phyloP scores from a whole-genome alignment of 176 grass and related monocot genomes.

The Saccharum spontaneum region DNA sequence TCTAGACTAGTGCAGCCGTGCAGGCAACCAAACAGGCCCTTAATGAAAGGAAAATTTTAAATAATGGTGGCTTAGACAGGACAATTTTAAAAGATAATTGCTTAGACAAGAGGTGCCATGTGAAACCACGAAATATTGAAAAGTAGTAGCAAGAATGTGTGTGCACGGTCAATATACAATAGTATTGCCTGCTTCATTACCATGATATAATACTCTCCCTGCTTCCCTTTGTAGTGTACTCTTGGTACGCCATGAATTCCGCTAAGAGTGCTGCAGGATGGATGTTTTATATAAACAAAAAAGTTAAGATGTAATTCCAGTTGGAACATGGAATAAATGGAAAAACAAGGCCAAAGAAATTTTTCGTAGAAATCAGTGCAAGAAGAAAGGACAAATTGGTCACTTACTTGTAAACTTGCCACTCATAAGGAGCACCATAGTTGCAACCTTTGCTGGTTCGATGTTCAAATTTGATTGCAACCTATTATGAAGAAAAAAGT shows the following conservation, averaged over 20 bases:
- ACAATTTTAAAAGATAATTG: background rate
- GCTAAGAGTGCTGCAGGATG: slow-evolving; percentile 71
- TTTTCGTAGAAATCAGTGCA: background rate
- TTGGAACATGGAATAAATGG: background rate
- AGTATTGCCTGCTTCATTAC: slow-evolving; percentile 45
- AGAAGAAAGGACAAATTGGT: background rate
- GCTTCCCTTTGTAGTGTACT: slow-evolving; percentile 93
- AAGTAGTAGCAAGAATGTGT: background rate
- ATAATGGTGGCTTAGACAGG: background rate
- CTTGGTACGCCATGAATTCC: slow-evolving; percentile 90
- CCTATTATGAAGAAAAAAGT: slow-evolving; percentile 37
- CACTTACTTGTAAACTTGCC: slow-evolving; percentile 92
- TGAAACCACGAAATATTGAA: background rate
- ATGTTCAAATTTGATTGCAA: slow-evolving; percentile 96
- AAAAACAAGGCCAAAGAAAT: slow-evolving; percentile 11
- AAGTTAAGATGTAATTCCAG: slow-evolving; percentile 31
- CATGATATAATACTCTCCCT: slow-evolving; percentile 87
- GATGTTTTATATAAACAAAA: slow-evolving; percentile 39
- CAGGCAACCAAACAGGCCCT: background rate
- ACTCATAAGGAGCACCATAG: slow-evolving; percentile 85
- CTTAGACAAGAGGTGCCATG: background rate
- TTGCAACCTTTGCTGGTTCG: slow-evolving; percentile 91
- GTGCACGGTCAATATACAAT: background rate
- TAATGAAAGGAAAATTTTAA: background rate
- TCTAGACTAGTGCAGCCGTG: background rate